Percentiles rank a stretch among this genome's conserved stretches.
These are phyloP conservation scores for Coemansia sp. DNA, from an alignment of 192 early-diverging fungal genomes.

Conservation along the genomic window DNA sequence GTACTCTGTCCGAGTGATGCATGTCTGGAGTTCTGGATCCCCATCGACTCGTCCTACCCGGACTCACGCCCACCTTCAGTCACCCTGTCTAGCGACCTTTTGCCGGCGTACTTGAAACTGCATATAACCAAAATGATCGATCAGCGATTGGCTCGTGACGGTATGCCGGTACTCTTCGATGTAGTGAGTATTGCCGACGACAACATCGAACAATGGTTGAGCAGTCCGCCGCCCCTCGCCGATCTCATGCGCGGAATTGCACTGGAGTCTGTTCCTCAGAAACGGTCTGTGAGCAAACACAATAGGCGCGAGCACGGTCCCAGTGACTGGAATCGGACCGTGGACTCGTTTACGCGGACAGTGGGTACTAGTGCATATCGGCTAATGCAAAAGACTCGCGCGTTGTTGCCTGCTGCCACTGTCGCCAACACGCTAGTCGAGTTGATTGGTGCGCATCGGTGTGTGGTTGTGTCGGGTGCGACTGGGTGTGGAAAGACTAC, in stretches of 20 bases:
- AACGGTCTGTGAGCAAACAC: background rate
- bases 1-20: conserved; percentile 19
- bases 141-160: conserved; percentile 11
- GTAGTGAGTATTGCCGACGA: conserved; percentile 63
- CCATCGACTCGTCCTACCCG: conserved; percentile 66
- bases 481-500: conserved; percentile 64
- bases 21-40: conserved; percentile 67
- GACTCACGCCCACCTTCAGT: conserved; percentile 61
- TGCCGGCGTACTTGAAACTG: conserved; percentile 75
- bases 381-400: conserved; percentile 29
- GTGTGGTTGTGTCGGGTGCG: conserved; percentile 45
- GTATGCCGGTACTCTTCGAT: conserved; percentile 60
- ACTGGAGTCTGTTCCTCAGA: background rate
- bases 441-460: conserved; percentile 11
- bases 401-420: conserved; percentile 23
- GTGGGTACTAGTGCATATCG: conserved; percentile 14
- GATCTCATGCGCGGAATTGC: conserved; percentile 50
- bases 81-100: conserved; percentile 62
- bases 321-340: conserved; percentile 15
- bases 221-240: conserved; percentile 27
- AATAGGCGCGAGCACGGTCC: background rate
- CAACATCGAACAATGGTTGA: conserved; percentile 37
- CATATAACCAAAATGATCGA: conserved; percentile 59
- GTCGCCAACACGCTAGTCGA: conserved; percentile 3
- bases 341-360: conserved; percentile 13